These are phyloP conservation scores for Coemansia sp. DNA, from an alignment of 192 early-diverging fungal genomes.

Conservation along the genomic window DNA sequence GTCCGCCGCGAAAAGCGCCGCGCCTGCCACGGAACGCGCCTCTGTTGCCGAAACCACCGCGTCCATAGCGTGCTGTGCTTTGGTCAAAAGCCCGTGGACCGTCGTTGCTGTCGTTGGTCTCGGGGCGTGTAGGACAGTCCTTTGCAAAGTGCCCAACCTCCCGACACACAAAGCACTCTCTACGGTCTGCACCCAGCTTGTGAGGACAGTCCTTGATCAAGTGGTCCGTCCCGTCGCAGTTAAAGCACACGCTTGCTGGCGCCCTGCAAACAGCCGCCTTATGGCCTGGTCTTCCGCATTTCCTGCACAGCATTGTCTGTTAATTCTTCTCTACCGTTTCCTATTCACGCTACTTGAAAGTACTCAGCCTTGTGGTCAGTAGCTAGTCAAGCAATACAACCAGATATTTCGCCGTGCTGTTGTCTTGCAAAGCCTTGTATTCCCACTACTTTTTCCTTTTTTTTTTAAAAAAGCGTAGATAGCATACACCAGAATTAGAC, in stretches of 20 bases:
- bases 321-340: neutral
- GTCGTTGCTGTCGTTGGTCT: slow-evolving; percentile 15
- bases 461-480: neutral
- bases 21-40: slow-evolving; percentile 4
- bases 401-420: no score
- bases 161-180: slow-evolving; percentile 58
- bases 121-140: slow-evolving; percentile 28
- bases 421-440: no score
- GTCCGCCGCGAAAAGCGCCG: slow-evolving; percentile 1
- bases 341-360: neutral
- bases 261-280: slow-evolving; percentile 18
- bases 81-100: neutral
- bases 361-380: no score
- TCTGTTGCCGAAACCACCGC: slow-evolving; percentile 2
- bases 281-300: slow-evolving; percentile 47
- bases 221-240: slow-evolving; percentile 57
- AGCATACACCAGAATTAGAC: neutral
- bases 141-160: slow-evolving; percentile 51
- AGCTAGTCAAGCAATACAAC: no score
- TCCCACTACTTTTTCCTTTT: no score
- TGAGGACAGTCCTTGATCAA: slow-evolving; percentile 39
- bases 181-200: slow-evolving; percentile 23
- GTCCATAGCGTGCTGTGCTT: neutral
- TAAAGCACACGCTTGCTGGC: slow-evolving; percentile 42
- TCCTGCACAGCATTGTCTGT: slow-evolving; percentile 40